phyloP scores from a whole-genome alignment of 495 filamentous ascomycete genomes.

The Elaphomyces granulatus region DNA sequence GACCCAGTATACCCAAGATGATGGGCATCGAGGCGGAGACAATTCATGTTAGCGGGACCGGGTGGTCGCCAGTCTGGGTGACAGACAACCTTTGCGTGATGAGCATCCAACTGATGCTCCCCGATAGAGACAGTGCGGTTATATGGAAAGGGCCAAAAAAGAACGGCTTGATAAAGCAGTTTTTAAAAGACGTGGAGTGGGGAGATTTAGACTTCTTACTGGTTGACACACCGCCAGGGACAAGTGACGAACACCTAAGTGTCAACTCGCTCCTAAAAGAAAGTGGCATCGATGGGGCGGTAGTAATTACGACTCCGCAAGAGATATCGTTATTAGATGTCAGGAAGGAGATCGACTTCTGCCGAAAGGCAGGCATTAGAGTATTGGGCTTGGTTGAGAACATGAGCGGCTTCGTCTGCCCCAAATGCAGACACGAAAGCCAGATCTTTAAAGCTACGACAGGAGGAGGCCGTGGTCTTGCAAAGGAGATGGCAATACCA shows the following conservation, averaged over 20 bases:
- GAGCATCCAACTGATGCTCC: slow-evolving; percentile 96
- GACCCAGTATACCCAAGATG: slow-evolving; percentile 93
- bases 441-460: slow-evolving; percentile 89
- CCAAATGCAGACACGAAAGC: slow-evolving; percentile 63
- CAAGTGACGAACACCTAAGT: slow-evolving; percentile 84
- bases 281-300: slow-evolving; percentile 79
- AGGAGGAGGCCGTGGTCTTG: slow-evolving; percentile 66
- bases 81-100: slow-evolving; percentile 83
- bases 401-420: slow-evolving; percentile 94
- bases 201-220: slow-evolving; percentile 84
- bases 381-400: slow-evolving; percentile 91
- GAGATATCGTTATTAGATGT: slow-evolving; percentile 90
- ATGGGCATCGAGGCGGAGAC: slow-evolving; percentile 89
- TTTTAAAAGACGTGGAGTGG: slow-evolving; percentile 95
- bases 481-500: slow-evolving; percentile 69
- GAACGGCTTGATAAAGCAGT: slow-evolving; percentile 95
- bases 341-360: slow-evolving; percentile 93
- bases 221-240: slow-evolving; percentile 91
- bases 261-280: slow-evolving; percentile 82
- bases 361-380: slow-evolving; percentile 79
- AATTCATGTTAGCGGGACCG: slow-evolving; percentile 68
- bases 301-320: slow-evolving; percentile 89
- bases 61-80: slow-evolving; percentile 92
- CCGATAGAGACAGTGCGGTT: slow-evolving; percentile 78
- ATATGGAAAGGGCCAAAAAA: slow-evolving; percentile 98